Conservation (phyloP, 345 rosid genomes). For the Cardamine chenopodiifolia region DNA sequence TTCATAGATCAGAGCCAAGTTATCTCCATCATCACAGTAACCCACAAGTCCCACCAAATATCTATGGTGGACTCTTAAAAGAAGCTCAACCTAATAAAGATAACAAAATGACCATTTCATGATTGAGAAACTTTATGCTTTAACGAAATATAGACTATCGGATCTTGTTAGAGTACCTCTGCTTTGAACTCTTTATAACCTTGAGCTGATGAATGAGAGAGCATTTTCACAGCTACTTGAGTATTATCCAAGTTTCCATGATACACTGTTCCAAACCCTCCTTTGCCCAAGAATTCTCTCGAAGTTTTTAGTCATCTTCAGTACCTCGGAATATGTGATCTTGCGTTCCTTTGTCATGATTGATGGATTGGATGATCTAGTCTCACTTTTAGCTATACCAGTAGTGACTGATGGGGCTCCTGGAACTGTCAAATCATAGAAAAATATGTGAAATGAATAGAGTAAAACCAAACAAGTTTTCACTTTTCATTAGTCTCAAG, state of each 20-base stretch:
- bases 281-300: conserved; percentile 44
- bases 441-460: not conserved
- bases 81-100: conserved; percentile 29
- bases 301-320: conserved; percentile 43
- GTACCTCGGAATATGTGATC: conserved; percentile 33
- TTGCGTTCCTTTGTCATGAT: conserved; percentile 33
- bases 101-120: not conserved
- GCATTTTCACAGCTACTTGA: conserved; percentile 47
- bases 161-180: no score
- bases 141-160: no score
- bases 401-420: not conserved
- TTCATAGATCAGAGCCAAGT: conserved; percentile 58
- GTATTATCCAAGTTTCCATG: conserved; percentile 36
- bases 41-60: conserved; percentile 56
- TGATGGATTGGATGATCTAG: conserved; percentile 20
- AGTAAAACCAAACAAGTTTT: no score
- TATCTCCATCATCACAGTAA: conserved; percentile 52
- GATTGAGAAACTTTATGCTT: not conserved
- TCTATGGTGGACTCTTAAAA: conserved; percentile 45
- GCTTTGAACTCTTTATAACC: conserved; percentile 46
- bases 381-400: not conserved
- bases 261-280: conserved; percentile 48
- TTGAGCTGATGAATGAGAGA: conserved; percentile 45
- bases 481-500: not conserved
- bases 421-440: not conserved